Base-by-base conservation (phyloP, 208 protist genomes). In the Phytomonas sp. region DNA sequence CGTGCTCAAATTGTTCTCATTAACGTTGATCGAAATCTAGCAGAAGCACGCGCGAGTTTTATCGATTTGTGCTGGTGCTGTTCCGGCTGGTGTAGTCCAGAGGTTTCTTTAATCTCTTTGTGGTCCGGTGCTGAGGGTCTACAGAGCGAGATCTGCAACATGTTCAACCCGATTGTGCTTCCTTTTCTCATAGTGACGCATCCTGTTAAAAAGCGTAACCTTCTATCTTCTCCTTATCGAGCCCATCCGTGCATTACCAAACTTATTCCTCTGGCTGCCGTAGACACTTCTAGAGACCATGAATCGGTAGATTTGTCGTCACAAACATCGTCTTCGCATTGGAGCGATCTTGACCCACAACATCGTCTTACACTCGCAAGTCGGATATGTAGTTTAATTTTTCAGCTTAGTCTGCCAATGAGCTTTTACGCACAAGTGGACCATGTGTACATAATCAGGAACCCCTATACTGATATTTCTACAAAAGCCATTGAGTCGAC, bases 1-100 rank as follows among this genome's bases (percentile, higher is more conserved):
- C 80, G 88, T n/a, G 82, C 77, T 15, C 83, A 92, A 51, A 90
- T 96, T 74, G 83, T 96, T 40, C 74, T 96, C 51, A 74, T 96
- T 70, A 94, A 86, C 82, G 72, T 94, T 37, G 91, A 96, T 70
- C 33, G 72, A 40, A 85, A 94, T 64, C 66, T 74, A 5, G 43
- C 0, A 40, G 71, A 69, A 53, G 86, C 87, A 11, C 51, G 62
- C 33, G n/a, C 62, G 2, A 74, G 72, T 65, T 78, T 81, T 66
- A 70, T 77, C 23, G 40, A 73, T 31, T 75, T 96, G 36, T 43
- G 77, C 5, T 31, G 2, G 60, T 28, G 67, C 13, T 72, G 81
- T 20, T 28, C 31, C 13, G 80, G 75, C 4, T 94, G 91, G 88
- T 23, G 67, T 31, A 96, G 91, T 64, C 63, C 69, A 1, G 83